Percentiles rank a stretch among this genome's conserved stretches.
Evolutionary conservation across 208 protist species (phyloP).

Genomic region (Porcisia deanei): DNA sequence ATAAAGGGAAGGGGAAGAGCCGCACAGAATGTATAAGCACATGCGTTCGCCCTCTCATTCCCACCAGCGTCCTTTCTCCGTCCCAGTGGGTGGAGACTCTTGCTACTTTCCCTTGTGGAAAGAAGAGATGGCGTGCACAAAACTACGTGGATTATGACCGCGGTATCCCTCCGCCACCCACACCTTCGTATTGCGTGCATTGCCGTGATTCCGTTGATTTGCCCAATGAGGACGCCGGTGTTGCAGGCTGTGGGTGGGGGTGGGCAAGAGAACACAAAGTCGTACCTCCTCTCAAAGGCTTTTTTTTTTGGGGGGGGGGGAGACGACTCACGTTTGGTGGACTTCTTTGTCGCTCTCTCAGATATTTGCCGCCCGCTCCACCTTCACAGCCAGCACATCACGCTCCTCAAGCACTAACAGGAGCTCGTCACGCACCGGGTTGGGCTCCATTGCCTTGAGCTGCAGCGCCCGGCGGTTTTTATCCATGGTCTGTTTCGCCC

Average conservation of each 20-base stretch:
- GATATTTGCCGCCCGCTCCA: constrained; percentile 35
- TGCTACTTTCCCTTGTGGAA: neutral
- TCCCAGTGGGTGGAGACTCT: neutral
- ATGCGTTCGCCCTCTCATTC: neutral
- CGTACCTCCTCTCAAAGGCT: neutral
- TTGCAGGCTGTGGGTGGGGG: neutral
- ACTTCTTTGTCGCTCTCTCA: neutral
- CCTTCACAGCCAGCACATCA: constrained; percentile 46
- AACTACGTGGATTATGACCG: neutral
- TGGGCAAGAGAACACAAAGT: neutral
- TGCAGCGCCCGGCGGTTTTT: constrained; percentile 73
- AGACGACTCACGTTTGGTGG: neutral
- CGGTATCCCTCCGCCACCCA: neutral
- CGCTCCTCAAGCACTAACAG: constrained; percentile 51
- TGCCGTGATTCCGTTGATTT: neutral
- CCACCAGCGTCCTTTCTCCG: constrained; percentile 3
- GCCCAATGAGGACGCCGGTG: neutral
- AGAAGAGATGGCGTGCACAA: neutral
- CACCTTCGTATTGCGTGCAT: neutral
- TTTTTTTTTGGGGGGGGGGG: neutral
- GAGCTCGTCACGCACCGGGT: constrained; percentile 55
- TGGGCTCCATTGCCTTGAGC: constrained; percentile 75
- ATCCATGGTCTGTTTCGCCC: constrained; percentile 77
- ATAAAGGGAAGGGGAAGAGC: neutral
- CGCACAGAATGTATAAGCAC: neutral